Conservation (phyloP, 1,139 yeast genomes). For the Suhomyces chickasaworum region DNA sequence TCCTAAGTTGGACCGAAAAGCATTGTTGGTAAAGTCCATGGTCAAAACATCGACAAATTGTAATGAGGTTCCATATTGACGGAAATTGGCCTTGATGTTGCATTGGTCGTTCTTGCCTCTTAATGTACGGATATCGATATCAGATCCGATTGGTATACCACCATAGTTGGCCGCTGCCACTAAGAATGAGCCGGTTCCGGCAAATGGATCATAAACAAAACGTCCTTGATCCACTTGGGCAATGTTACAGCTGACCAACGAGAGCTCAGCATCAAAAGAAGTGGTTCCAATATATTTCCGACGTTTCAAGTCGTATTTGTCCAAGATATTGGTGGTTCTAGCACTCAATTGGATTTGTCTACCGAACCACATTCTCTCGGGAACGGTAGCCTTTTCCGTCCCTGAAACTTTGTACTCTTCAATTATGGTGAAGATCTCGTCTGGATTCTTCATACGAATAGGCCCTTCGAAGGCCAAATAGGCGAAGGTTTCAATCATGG, state of each 20-base stretch:
- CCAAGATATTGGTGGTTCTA: slow-evolving; percentile 63
- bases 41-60: slow-evolving; percentile 75
- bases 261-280: slow-evolving; percentile 87
- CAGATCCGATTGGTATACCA: slow-evolving; percentile 81
- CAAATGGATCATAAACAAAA: slow-evolving; percentile 89
- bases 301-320: slow-evolving; percentile 76
- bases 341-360: slow-evolving; percentile 68
- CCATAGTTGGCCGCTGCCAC: slow-evolving; percentile 89
- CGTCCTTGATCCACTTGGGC: slow-evolving; percentile 71
- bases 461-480: slow-evolving; percentile 77
- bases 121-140: slow-evolving; percentile 83
- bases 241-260: slow-evolving; percentile 82
- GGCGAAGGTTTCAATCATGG: slow-evolving; percentile 69
- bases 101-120: slow-evolving; percentile 62
- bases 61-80: slow-evolving; percentile 63
- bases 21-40: slow-evolving; percentile 94
- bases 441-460: slow-evolving; percentile 76
- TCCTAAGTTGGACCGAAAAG: slow-evolving; percentile 61
- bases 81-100: slow-evolving; percentile 66
- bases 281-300: slow-evolving; percentile 94
- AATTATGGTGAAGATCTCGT: slow-evolving; percentile 67
- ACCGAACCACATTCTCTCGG: slow-evolving; percentile 71
- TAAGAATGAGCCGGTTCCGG: slow-evolving; percentile 94
- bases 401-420: slow-evolving; percentile 67
- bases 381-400: slow-evolving; percentile 53